Conservation (phyloP, 768 basidiomycete genomes). For the Lyophyllum semitale region DNA sequence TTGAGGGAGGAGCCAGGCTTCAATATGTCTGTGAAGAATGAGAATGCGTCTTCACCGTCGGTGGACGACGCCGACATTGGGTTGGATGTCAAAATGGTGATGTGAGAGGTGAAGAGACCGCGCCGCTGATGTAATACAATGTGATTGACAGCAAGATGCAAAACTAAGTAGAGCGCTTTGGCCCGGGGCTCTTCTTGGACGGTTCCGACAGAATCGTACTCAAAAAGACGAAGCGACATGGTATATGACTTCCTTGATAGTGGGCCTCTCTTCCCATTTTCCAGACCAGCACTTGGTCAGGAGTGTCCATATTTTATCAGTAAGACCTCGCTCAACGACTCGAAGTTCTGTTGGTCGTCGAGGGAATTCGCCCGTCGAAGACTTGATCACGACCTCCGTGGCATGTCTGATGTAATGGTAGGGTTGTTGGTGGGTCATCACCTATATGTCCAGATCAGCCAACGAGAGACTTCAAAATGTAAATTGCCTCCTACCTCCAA, state of each 20-base stretch:
- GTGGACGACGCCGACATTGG: slow-evolving; percentile 2
- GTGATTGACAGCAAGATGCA: too few species aligned
- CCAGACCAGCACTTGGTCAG: slow-evolving; percentile 45
- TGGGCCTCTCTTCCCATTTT: slow-evolving; percentile 36
- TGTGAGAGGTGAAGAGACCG: neutral
- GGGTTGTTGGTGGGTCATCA: slow-evolving; percentile 56
- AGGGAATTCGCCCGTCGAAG: slow-evolving; percentile 44
- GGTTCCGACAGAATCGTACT: too few species aligned
- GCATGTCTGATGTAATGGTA: slow-evolving; percentile 52
- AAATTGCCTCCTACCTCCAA: slow-evolving; percentile 44
- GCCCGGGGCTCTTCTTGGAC: neutral
- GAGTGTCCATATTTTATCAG: slow-evolving; percentile 47
- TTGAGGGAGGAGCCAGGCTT: slow-evolving; percentile 78
- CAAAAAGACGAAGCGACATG: neutral
- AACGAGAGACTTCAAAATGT: neutral
- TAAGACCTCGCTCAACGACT: slow-evolving; percentile 41
- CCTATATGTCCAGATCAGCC: slow-evolving; percentile 25
- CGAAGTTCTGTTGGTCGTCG: slow-evolving; percentile 36
- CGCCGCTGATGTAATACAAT: slow-evolving; percentile 8
- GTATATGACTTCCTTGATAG: slow-evolving; percentile 35
- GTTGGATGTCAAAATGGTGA: neutral
- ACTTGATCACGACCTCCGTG: slow-evolving; percentile 50
- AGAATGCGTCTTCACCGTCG: slow-evolving; percentile 9
- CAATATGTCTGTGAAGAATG: slow-evolving; percentile 60
- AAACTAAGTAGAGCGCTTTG: neutral